Percentiles rank a stretch among this genome's conserved stretches.
Conservation (phyloP, 345 rosid genomes). For the Excoecaria cochinchinensis region DNA sequence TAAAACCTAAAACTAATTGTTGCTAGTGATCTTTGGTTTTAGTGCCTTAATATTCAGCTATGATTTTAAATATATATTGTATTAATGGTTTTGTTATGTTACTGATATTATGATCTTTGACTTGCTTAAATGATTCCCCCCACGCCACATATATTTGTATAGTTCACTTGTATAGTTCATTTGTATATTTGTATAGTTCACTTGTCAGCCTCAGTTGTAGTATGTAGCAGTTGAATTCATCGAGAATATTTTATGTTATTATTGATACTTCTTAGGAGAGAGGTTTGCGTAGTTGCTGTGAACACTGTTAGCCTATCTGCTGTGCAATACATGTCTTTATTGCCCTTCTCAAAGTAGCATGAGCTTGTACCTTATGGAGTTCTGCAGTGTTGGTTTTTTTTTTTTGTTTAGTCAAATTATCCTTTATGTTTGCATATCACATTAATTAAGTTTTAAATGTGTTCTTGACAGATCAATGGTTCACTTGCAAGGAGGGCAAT, state of each 20-base stretch:
- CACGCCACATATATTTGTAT: not conserved
- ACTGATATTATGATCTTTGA: not conserved
- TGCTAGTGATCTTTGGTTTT: not conserved
- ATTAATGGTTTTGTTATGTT: not conserved
- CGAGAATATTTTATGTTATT: too few species aligned
- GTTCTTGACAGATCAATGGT: conserved; percentile 50
- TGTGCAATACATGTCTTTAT: too few species aligned
- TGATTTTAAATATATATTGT: not conserved
- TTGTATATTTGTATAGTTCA: not conserved
- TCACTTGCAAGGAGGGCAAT: conserved; percentile 74
- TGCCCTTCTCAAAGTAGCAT: too few species aligned
- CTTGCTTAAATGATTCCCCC: not conserved
- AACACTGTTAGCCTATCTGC: too few species aligned
- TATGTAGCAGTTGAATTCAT: not conserved
- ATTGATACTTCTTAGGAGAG: too few species aligned
- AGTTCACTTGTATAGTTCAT: not conserved
- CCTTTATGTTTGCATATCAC: too few species aligned
- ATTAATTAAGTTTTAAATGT: not conserved
- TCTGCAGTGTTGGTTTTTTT: too few species aligned
- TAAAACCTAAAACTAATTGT: too few species aligned
- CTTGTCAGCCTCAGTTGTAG: not conserved
- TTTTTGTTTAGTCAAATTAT: too few species aligned
- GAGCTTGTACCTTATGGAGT: too few species aligned
- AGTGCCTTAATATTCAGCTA: not conserved
- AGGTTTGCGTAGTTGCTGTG: too few species aligned